Base-by-base conservation (phyloP, 2,329 filamentous ascomycete species). In the Penicillium sp. region DNA sequence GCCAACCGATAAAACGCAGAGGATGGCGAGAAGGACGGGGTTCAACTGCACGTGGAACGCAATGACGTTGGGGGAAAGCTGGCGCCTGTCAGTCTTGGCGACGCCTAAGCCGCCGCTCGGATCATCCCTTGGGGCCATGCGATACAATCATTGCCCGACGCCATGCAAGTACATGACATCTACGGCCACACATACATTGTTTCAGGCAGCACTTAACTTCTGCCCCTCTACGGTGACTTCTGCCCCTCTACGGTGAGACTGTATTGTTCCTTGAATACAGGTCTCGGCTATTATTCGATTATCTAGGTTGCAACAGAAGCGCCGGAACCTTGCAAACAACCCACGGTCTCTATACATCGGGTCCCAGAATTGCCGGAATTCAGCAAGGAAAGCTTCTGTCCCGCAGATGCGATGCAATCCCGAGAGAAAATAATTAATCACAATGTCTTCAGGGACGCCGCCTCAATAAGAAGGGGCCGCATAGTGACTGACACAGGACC, bases 21-120 rank as follows among this genome's bases (percentile, higher is more conserved):
- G 29, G n/a, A 31, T 19, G 18, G 37, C 16, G 21, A 33, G 36
- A 47, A 41, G 36, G 39, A 41, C 35, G 29, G 31, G 20, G 21
- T 40, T 21, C 41, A 29, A 33, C 35, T 36, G 35, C 36, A 48
- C 48, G 48, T 52, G 52, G 43, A 46, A 43, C 43, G 48, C 51
- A 59, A 64, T 63, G 60, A 62, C 59, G 59, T 62, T 62, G 54
- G 45, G 49, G 55, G 50, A 59, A 62, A 58, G 57, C 39, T 62
- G 60, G 57, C 57, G 59, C 59, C 58, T 62, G 58, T 54, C 47
- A 44, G 54, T 60, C 59, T 62, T 63, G 59, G 59, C 55, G 50
- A 47, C 47, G 42, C 51, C 51, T 55, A 54, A 54, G 51, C 48
- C 53, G 51, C 48, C 53, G 15, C 11, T 27, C 25, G 10, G 25